Percentiles rank a stretch among this genome's conserved stretches.
These are phyloP conservation scores for Daedaleopsis nitida DNA, from an alignment of 768 basidiomycete species.

Conservation along the genomic window DNA sequence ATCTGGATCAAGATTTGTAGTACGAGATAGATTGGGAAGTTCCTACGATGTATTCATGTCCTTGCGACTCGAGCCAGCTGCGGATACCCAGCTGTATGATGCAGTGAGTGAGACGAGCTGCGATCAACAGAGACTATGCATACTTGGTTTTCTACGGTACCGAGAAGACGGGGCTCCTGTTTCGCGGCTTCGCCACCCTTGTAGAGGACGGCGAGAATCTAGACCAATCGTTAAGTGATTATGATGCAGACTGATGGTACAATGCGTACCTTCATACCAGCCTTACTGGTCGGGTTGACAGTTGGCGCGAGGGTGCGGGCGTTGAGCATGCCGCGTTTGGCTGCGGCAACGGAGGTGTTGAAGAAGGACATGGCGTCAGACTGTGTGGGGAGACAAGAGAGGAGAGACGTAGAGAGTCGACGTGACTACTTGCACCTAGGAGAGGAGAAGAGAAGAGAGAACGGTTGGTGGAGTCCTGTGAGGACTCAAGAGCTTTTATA, in stretches of 20 bases:
- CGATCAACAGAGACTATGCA: neutral
- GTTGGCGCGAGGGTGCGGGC: slow-evolving; percentile 16
- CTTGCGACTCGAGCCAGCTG: slow-evolving; percentile 67
- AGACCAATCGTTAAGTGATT: neutral
- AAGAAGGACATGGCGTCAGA: slow-evolving; percentile 12
- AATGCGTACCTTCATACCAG: slow-evolving; percentile 15
- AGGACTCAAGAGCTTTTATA: neutral
- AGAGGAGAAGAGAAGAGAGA: neutral
- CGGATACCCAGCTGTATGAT: slow-evolving; percentile 64
- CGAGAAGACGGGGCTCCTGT: slow-evolving; percentile 74
- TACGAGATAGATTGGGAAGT: neutral
- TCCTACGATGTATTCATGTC: slow-evolving; percentile 75
- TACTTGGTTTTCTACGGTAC: slow-evolving; percentile 80
- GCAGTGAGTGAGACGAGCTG: neutral
- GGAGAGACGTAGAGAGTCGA: neutral
- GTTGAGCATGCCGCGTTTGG: slow-evolving; percentile 18
- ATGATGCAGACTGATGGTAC: neutral
- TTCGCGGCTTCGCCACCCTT: slow-evolving; percentile 64
- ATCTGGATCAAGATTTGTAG: neutral
- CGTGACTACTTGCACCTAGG: neutral
- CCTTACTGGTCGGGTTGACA: slow-evolving; percentile 8
- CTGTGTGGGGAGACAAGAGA: neutral
- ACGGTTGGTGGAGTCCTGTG: neutral
- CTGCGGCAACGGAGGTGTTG: slow-evolving; percentile 12
- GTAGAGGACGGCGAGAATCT: slow-evolving; percentile 79